Evolutionary conservation across 2,329 filamentous ascomycete species (phyloP).

Genomic region (Diaporthe sp.): DNA sequence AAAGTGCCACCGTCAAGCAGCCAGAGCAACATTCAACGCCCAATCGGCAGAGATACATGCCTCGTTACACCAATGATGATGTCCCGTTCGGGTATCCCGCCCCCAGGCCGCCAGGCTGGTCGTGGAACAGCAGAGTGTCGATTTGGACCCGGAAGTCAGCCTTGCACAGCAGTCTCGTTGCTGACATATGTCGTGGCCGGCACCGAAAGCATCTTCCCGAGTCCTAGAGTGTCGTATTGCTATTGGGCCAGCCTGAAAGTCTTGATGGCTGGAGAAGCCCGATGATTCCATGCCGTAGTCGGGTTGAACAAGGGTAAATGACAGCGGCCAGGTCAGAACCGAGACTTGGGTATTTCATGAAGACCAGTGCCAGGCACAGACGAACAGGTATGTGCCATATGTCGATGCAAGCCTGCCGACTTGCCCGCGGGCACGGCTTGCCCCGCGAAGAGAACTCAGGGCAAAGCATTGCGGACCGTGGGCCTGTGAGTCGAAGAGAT

Average conservation of each 20-base stretch:
- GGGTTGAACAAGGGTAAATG: neutral
- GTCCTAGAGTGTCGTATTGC: slow-evolving; percentile 23
- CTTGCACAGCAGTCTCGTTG: slow-evolving; percentile 4
- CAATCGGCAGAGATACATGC: slow-evolving; percentile 17
- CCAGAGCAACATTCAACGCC: slow-evolving; percentile 13
- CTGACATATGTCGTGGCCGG: slow-evolving; percentile 35
- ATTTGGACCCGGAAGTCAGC: neutral
- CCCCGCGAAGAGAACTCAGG: neutral
- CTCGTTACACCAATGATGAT: slow-evolving; percentile 1
- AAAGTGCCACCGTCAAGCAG: slow-evolving; percentile 9
- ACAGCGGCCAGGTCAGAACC: neutral
- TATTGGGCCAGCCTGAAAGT: neutral
- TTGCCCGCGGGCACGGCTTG: neutral
- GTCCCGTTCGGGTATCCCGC: slow-evolving; percentile 18
- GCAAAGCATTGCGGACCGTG: neutral
- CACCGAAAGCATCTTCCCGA: slow-evolving; percentile 10
- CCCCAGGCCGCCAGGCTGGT: neutral
- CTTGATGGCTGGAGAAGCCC: neutral
- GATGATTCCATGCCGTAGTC: neutral
- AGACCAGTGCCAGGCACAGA: neutral
- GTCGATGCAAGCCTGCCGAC: neutral
- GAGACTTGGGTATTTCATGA: neutral
- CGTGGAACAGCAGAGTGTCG: neutral
- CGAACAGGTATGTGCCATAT: neutral
- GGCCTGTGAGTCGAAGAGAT: neutral